Conservation (phyloP, 192 early-diverging fungal genomes). For the Dimargaris cristalligena region DNA sequence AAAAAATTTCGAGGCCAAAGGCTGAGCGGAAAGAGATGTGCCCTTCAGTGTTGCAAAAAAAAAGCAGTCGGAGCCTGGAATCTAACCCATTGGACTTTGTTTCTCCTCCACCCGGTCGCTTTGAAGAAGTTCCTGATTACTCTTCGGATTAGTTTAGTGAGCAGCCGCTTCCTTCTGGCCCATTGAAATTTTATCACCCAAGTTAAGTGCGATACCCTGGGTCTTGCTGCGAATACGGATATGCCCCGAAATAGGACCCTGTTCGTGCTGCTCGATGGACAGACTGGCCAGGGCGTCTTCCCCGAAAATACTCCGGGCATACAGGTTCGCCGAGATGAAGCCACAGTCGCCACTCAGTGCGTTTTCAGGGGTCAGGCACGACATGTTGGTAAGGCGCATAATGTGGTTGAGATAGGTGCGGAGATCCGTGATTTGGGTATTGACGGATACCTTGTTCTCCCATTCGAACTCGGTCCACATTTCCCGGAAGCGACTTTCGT, state of each 20-base stretch:
- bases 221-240: conserved; percentile 96
- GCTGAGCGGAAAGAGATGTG: too few species aligned
- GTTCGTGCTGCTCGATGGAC: conserved; percentile 66
- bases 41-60: too few species aligned
- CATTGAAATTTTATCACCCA: conserved; percentile 70
- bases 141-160: neutral
- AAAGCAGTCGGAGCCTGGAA: too few species aligned
- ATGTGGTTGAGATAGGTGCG: conserved; percentile 81
- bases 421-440: conserved; percentile 82
- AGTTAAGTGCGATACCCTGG: conserved; percentile 89
- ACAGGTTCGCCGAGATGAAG: conserved; percentile 94
- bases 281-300: conserved; percentile 98
- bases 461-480: conserved; percentile 99
- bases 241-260: conserved; percentile 76
- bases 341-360: conserved; percentile 89
- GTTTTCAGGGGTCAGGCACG: conserved; percentile 87
- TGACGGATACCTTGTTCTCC: conserved; percentile 99
- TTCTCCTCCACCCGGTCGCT: too few species aligned
- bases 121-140: too few species aligned
- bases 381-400: conserved; percentile 93
- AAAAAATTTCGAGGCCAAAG: too few species aligned
- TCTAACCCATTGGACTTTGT: too few species aligned
- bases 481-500: conserved; percentile 84
- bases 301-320: conserved; percentile 90
- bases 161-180: conserved; percentile 27